These are phyloP conservation scores for Rhodomyrtus tomentosa DNA, from an alignment of 345 rosid species.

Conservation along the genomic window DNA sequence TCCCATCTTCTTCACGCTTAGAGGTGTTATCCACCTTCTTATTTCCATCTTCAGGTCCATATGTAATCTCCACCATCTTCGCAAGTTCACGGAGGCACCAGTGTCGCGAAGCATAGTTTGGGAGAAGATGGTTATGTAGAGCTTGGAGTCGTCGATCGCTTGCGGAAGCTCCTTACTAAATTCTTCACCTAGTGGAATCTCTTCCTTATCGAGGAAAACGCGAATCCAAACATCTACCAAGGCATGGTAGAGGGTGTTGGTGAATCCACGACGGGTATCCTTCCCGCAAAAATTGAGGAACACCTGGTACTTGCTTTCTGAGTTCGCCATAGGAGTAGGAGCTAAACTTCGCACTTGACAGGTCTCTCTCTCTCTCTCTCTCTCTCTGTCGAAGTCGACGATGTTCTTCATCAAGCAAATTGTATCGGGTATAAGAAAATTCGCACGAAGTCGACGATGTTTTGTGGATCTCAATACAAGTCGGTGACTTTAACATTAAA, in stretches of 20 bases:
- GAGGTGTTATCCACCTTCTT: background rate
- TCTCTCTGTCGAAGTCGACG: too few species aligned
- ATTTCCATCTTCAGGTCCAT: too few species aligned
- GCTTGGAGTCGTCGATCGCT: background rate
- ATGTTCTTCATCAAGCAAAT: too few species aligned
- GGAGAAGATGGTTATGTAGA: background rate
- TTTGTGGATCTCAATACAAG: too few species aligned
- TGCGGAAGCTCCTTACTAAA: rapidly evolving
- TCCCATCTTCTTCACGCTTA: too few species aligned
- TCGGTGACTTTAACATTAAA: too few species aligned
- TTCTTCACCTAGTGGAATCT: background rate
- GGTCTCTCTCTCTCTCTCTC: background rate
- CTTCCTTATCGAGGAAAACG: background rate
- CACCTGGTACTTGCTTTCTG: background rate
- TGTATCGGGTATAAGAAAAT: too few species aligned
- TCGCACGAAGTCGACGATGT: too few species aligned
- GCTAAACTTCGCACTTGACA: background rate
- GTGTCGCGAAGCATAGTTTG: background rate
- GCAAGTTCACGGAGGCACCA: background rate
- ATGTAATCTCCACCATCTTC: background rate
- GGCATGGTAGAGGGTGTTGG: background rate
- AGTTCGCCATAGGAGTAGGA: background rate
- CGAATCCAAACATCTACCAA: background rate
- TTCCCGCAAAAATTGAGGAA: background rate
- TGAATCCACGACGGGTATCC: background rate